These are phyloP conservation scores for Microbotryum silenes-acaulis DNA, from an alignment of 1,284 basidiomycete genomes.

Conservation along the genomic window DNA sequence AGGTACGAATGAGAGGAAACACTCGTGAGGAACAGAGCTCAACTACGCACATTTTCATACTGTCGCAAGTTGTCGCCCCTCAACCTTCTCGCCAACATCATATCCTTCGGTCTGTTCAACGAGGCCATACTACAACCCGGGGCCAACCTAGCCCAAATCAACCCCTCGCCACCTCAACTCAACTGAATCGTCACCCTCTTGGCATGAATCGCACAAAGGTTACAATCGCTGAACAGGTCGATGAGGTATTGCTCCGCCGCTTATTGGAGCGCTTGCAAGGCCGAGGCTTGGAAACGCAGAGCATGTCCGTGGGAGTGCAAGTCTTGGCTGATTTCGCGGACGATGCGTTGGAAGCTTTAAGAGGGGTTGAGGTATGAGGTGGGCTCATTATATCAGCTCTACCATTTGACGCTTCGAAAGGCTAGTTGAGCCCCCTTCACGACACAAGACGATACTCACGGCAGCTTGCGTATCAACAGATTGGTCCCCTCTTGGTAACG, in stretches of 20 bases:
- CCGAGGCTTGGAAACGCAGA: conserved; percentile 74
- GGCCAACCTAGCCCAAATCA: no score
- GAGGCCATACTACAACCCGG: no score
- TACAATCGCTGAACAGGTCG: conserved; percentile 34
- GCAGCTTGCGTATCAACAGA: conserved; percentile 27
- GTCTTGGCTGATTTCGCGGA: conserved; percentile 29
- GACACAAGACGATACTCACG: conserved; percentile 2
- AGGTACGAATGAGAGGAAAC: no score
- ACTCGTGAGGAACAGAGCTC: no score
- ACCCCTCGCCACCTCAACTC: no score
- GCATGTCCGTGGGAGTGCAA: conserved; percentile 56
- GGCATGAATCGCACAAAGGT: conserved; percentile 35
- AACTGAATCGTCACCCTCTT: conserved; percentile 42
- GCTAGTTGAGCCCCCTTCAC: neutral
- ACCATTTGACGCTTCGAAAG: neutral
- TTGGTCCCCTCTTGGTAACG: conserved; percentile 30
- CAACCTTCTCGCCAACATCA: conserved; percentile 55
- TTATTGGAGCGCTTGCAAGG: conserved; percentile 59
- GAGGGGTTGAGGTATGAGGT: no score
- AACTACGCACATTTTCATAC: no score
- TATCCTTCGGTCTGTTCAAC: conserved; percentile 52
- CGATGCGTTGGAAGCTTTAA: conserved; percentile 26
- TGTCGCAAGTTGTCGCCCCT: conserved; percentile 44
- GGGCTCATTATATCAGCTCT: neutral
- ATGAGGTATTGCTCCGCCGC: conserved; percentile 42